phyloP scores from a whole-genome alignment of 768 basidiomycete species.

The Fomitopsis serialis region DNA sequence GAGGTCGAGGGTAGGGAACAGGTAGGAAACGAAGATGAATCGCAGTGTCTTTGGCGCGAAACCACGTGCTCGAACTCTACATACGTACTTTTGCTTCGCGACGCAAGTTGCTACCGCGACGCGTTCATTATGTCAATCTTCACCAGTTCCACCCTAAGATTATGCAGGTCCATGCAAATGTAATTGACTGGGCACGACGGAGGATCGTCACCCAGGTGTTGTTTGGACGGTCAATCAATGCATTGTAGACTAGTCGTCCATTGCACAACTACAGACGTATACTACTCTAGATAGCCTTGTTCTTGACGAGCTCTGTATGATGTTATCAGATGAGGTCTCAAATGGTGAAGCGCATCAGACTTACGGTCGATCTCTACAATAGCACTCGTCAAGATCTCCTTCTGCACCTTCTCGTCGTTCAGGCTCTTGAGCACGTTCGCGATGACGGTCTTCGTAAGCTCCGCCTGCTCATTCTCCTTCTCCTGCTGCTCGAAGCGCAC shows the following conservation, averaged over 20 bases:
- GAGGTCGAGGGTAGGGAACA: not conserved
- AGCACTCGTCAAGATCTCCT: conserved; percentile 73
- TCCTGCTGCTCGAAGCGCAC: conserved; percentile 95
- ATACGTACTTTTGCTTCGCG: not conserved
- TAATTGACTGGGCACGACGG: no score
- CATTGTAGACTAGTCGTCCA: not conserved
- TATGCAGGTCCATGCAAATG: no score
- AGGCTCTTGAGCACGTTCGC: conserved; percentile 80
- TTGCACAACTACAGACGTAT: not conserved
- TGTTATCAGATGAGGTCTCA: not conserved
- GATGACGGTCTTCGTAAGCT: conserved; percentile 84
- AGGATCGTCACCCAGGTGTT: no score
- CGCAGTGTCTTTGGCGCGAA: not conserved
- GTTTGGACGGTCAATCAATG: no score
- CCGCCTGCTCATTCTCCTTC: conserved; percentile 94
- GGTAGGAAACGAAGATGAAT: not conserved
- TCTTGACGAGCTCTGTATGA: conserved; percentile 78
- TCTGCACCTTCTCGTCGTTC: conserved; percentile 85
- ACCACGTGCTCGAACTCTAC: not conserved
- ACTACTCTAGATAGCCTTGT: conserved; percentile 71
- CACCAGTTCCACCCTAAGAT: not conserved
- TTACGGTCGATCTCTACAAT: conserved; percentile 89
- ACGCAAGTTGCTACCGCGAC: not conserved
- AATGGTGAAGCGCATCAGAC: conserved; percentile 30
- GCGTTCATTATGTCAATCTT: not conserved